Base-by-base conservation (phyloP, 768 basidiomycete genomes). In the Mycena crocata region DNA sequence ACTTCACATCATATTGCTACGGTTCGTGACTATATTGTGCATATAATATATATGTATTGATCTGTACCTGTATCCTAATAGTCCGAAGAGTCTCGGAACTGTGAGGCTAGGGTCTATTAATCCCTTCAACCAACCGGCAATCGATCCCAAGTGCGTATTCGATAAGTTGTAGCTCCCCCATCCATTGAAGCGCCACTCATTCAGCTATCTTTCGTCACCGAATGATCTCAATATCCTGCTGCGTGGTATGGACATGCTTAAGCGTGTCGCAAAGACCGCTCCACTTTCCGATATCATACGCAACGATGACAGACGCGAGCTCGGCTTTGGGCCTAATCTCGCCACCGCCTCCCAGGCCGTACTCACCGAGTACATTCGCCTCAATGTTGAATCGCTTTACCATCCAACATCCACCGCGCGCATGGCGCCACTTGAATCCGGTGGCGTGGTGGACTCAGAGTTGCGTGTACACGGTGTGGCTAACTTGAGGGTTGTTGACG, bases 401-500 rank as follows among this genome's bases (percentile, higher is more conserved):
- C 61, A 62, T 35, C 61, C 52, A 3, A 62, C 52, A 1, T 55
- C 51, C 3, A 62, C 61, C 14, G 51, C 51, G 14, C 61, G 61
- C 1, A 62, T 62, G 61, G 61, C 31, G 1, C 50, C 24, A 23
- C 26, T 2, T 2, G 40, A 14, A 23, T 34, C 3, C 0, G 61
- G 52, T 8, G 61, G 61, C 3, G 61, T 63, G 5, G 62, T 63
- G 5, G 52, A 63, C 17, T 15, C 52, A 6, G 12, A 48, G 23
- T 45, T 63, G 0, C 44, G 31, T 19, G 52, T 56, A 2, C 45
- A 63, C 24, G 52, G 62, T 14, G 45, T 56, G 12, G 3, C 42
- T 1, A 48, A 56, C 19, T 28, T 62, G 24, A 23, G 61, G 15
- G 44, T 55, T 17, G 61, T 55, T 5, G 61, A 62, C 17, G 61